Base-by-base conservation (phyloP, 495 filamentous ascomycete genomes). In the Aspergillus carlsbadensis region DNA sequence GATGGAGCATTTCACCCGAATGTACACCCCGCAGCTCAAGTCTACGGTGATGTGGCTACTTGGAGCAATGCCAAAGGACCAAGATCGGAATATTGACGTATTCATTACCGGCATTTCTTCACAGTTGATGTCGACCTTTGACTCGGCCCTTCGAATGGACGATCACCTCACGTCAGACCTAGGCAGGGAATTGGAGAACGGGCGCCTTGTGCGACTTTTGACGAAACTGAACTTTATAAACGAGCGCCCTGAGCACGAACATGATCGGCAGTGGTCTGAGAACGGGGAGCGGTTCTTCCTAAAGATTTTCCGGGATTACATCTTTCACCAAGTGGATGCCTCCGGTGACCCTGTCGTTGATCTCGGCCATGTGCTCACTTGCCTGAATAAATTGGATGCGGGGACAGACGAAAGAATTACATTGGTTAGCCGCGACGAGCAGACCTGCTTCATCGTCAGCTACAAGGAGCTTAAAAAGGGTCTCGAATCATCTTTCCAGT, bases 251-350 rank as follows among this genome's bases (percentile, higher is more conserved):
- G 93, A 97, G 64, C 86, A 86, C 52, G 88, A 90, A 20, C 79
- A 84, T 22, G 83, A 89, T 48, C 75, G 75, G 15, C 81, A 84
- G 46, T 98, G 92, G 92, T 87, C 89, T 13, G 92, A 96, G 69
- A 92, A 83, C 18, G 92, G 91, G 2, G 89, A 96, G 58, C 82
- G 92, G n/a, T 96, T 95, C 65, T 87, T 85, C 61, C 73, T 98
- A 51, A 95, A 95, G 71, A 79, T 98, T 31, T 97, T 98, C 78
- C 85, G 94, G 40, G 95, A 98, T 70, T 97, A 95, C 57, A 88
- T 97, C 48, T 98, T 97, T 71, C 94, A 98, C 69, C 91, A 93
- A 54, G 91, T 96, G 21, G 91, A 97, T 62, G 80, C 83, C 22
- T 80, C 90, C 56, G 91, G 89, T 11, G 86, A 88, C 18, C 87